Percentiles rank a stretch among this genome's conserved stretches.
phyloP scores from a whole-genome alignment of 352 stramenopile species.

The Phytophthora podocarpi region DNA sequence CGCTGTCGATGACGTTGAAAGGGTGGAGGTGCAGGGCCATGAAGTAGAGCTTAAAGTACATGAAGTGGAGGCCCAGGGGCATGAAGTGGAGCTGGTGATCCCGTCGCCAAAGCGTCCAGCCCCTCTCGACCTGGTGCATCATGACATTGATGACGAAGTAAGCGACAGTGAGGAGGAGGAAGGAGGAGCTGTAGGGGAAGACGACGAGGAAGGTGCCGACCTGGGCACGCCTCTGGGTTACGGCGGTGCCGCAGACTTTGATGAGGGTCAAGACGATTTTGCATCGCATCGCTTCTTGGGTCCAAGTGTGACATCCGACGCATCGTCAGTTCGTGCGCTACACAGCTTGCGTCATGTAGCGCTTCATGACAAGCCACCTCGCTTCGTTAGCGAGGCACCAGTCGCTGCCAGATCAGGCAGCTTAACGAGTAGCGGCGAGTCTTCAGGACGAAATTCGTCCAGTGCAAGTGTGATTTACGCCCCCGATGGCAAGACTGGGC shows the following conservation, averaged over 20 bases:
- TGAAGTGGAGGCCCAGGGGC: conserved; percentile 9
- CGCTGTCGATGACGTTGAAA: not conserved
- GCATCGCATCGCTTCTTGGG: conserved; percentile 71
- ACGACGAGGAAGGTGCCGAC: conserved; percentile 47
- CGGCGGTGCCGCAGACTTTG: conserved; percentile 48
- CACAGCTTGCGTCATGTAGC: conserved; percentile 64
- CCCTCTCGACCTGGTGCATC: conserved; percentile 31
- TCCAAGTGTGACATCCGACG: conserved; percentile 50
- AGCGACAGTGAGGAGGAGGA: conserved; percentile 40
- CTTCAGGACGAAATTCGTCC: conserved; percentile 47
- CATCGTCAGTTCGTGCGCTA: conserved; percentile 45
- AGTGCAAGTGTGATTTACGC: conserved; percentile 32
- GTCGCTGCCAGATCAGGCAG: conserved; percentile 29
- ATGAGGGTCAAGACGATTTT: conserved; percentile 55
- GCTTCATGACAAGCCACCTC: conserved; percentile 70
- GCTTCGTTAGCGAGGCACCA: conserved; percentile 61
- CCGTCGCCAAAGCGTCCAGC: conserved; percentile 29
- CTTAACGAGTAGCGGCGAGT: conserved; percentile 38
- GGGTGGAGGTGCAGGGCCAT: conserved; percentile 1
- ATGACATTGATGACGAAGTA: conserved; percentile 42
- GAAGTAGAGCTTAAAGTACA: conserved; percentile 17
- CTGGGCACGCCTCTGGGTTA: conserved; percentile 65
- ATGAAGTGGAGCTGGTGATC: conserved; percentile 33
- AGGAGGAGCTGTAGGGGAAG: conserved; percentile 15
- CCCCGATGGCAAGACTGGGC: conserved; percentile 11